Conservation (phyloP, 176 grass and related monocot species). For the Oropetium thomaeum region DNA sequence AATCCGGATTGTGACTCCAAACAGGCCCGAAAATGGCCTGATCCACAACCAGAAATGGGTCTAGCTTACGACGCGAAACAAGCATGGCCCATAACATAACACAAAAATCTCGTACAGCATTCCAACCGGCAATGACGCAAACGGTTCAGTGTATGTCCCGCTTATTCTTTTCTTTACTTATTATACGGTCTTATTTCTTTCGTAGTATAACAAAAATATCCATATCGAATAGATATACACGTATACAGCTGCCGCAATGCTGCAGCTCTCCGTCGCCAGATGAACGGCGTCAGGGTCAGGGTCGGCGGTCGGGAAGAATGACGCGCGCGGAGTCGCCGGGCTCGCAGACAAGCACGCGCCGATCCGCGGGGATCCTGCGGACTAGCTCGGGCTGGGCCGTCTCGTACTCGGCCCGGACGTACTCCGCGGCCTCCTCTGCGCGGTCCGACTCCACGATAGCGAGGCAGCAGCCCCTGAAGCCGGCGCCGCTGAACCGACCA, state of each 20-base stretch:
- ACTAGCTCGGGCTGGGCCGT: conserved; percentile 71
- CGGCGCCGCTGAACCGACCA: conserved; percentile 86
- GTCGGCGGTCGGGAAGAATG: conserved; percentile 27
- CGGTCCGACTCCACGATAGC: conserved; percentile 47
- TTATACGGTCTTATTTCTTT: conserved; percentile 19
- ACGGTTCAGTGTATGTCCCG: too few relatives aligned
- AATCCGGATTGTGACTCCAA: too few relatives aligned
- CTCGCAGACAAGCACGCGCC: conserved; percentile 71
- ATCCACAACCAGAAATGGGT: too few relatives aligned
- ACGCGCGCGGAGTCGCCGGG: conserved; percentile 59
- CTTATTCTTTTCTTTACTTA: too few relatives aligned
- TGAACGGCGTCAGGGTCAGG: neutral
- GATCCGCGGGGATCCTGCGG: conserved; percentile 47
- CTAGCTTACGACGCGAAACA: too few relatives aligned
- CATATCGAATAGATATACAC: conserved; percentile 14
- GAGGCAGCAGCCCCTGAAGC: conserved; percentile 94
- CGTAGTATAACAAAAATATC: conserved; percentile 1
- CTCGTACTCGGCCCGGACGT: conserved; percentile 54
- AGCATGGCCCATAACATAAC: too few relatives aligned
- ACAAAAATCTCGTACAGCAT: too few relatives aligned
- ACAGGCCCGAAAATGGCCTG: too few relatives aligned
- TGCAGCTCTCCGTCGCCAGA: neutral
- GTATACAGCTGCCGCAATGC: neutral
- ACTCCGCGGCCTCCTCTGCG: conserved; percentile 66
- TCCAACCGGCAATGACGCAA: too few relatives aligned